Base-by-base conservation (phyloP, 116 monocot genomes). In the Zostera marina region DNA sequence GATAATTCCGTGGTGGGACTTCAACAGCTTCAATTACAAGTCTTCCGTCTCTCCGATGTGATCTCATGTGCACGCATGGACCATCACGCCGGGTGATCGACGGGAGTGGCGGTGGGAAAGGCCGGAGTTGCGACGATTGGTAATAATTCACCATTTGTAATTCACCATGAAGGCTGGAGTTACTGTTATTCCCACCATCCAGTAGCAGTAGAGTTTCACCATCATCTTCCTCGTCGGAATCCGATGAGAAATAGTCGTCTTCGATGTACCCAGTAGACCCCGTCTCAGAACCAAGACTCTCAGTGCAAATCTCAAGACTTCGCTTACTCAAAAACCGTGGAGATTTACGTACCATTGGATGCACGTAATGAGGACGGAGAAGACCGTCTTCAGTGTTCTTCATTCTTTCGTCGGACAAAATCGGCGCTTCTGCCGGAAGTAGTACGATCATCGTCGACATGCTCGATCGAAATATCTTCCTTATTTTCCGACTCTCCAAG, bases 1-100 rank as follows among this genome's bases (percentile, higher is more conserved):
- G 77, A 67, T 81, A 90, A 40, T 81, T 90, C 43, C 74, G 79
- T 0, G 84, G 81, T 8, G 81, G 84, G n/a, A 76, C 79, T 4
- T 71, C 46, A 23, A 90, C 74, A 24, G 90, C 90, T 56, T 90
- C 72, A 48, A 90, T 72, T 3, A 90, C 74, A 3, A 90, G 79
- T 9, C 84, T 67, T 47, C 90, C 90, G 39, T 81, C 73, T 4
- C 63, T 39, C 42, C 84, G 68, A 62, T 69, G 81, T 0, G 76
- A 54, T 55, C 72, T 65, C 84, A 84, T 81, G 70, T 69, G 71
- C 54, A 84, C 17, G 59, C 81, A 81, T 1, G 69, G 90, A 4
- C 81, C 84, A 19, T 81, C 76, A 44, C 78, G 77, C 12, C 79
- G 68, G 9, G 81, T 69, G 59, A 84, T 69, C 15, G 84, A 79